phyloP scores from a whole-genome alignment of 352 stramenopile species.

The Globisporangium megalacanthum region DNA sequence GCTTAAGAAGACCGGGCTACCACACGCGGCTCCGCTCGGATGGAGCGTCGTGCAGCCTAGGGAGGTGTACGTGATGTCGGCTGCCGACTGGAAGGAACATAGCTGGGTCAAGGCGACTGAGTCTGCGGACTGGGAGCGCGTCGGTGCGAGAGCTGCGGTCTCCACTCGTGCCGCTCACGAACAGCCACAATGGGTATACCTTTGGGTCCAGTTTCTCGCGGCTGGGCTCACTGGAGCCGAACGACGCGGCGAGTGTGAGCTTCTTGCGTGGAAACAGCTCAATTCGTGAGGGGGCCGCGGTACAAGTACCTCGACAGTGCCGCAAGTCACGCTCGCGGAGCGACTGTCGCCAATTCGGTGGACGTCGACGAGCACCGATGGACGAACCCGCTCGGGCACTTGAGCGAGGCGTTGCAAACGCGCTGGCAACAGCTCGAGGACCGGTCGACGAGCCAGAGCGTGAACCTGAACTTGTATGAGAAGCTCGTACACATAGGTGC shows the following conservation, averaged over 20 bases:
- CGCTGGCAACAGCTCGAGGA: conserved; percentile 50
- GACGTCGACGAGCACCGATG: conserved; percentile 2
- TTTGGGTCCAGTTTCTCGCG: conserved; percentile 10
- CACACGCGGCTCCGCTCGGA: conserved; percentile 36
- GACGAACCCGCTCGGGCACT: conserved; percentile 40
- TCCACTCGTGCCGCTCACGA: conserved; percentile 10
- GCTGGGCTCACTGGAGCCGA: conserved; percentile 17
- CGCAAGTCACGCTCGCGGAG: background rate
- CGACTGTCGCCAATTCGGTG: background rate
- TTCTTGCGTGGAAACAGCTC: conserved; percentile 50
- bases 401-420: conserved; percentile 40
- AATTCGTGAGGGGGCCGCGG: conserved; percentile 48
- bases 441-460: conserved; percentile 45
- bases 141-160: conserved; percentile 11
- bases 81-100: background rate
- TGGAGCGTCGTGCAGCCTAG: conserved; percentile 57
- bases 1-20: conserved; percentile 53
- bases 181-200: conserved; percentile 1
- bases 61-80: conserved; percentile 24
- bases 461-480: conserved; percentile 40
- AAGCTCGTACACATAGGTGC: conserved; percentile 32
- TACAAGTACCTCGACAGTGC: conserved; percentile 35
- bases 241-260: conserved; percentile 23
- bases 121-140: conserved; percentile 3
- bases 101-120: background rate